These are phyloP conservation scores for Colletotrichum australisinense DNA, from an alignment of 2,329 filamentous ascomycete species.

Conservation along the genomic window DNA sequence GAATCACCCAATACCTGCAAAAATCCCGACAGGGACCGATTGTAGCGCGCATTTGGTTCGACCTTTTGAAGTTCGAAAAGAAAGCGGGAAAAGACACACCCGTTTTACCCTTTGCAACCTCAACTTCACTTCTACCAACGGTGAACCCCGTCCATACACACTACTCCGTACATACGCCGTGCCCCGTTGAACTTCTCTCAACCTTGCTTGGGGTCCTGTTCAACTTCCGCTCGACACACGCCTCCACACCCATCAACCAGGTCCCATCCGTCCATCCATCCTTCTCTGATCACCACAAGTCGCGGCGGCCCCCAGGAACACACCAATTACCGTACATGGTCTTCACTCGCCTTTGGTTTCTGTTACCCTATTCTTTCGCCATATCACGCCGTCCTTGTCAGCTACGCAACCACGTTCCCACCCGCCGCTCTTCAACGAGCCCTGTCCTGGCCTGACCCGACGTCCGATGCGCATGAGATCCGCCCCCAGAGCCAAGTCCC, in stretches of 20 bases:
- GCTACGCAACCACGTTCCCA: constrained; percentile 28
- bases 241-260: constrained; percentile 16
- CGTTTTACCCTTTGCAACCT: background rate
- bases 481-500: constrained; percentile 34
- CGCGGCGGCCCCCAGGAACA: background rate
- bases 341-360: constrained; percentile 10
- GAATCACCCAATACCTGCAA: constrained; percentile 21
- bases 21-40: constrained; percentile 23
- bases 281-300: background rate
- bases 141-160: too few species aligned
- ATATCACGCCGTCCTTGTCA: constrained; percentile 29
- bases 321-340: constrained; percentile 18
- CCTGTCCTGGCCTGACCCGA: constrained; percentile 33
- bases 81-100: background rate
- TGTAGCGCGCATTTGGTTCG: constrained; percentile 1
- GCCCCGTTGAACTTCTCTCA: background rate
- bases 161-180: too few species aligned
- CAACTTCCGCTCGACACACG: constrained; percentile 13
- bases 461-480: constrained; percentile 34
- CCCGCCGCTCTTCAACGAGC: constrained; percentile 21
- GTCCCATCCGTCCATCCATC: constrained; percentile 15
- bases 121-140: too few species aligned
- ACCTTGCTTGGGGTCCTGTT: background rate
- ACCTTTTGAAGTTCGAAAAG: constrained; percentile 6
- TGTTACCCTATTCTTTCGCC: constrained; percentile 32